Percentiles rank a stretch among this genome's conserved stretches.
These are phyloP conservation scores for Penicillium turbatum DNA, from an alignment of 495 filamentous ascomycete genomes.

Conservation along the genomic window DNA sequence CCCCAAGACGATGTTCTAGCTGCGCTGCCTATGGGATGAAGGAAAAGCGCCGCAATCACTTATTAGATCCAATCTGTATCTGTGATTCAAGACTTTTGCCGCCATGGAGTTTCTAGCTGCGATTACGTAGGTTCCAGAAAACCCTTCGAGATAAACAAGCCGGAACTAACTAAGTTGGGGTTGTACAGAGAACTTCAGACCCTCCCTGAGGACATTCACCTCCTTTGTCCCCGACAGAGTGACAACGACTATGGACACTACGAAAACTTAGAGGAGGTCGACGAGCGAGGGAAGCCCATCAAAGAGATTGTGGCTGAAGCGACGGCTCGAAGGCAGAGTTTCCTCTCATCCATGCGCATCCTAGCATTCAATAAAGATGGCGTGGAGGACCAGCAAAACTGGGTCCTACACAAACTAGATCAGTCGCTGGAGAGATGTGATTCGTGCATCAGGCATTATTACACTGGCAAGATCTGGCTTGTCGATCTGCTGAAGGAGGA, in stretches of 20 bases:
- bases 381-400: slow-evolving; percentile 53
- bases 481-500: slow-evolving; percentile 54
- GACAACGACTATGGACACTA: slow-evolving; percentile 53
- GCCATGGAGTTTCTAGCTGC: slow-evolving; percentile 44
- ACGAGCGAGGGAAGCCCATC: slow-evolving; percentile 29
- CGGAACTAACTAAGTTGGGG: slow-evolving; percentile 9
- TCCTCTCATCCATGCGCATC: slow-evolving; percentile 61
- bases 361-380: slow-evolving; percentile 62
- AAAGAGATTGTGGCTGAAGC: slow-evolving; percentile 44
- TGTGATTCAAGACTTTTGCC: slow-evolving; percentile 9
- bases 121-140: slow-evolving; percentile 29
- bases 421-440: slow-evolving; percentile 65
- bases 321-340: slow-evolving; percentile 50
- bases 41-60: slow-evolving; percentile 18
- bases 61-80: slow-evolving; percentile 3
- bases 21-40: slow-evolving; percentile 4
- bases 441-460: slow-evolving; percentile 74
- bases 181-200: slow-evolving; percentile 39
- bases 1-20: slow-evolving; percentile 10
- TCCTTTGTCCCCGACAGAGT: slow-evolving; percentile 46
- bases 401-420: slow-evolving; percentile 53
- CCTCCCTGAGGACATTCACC: slow-evolving; percentile 44
- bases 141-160: background rate
- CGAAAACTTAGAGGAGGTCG: slow-evolving; percentile 38
- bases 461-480: slow-evolving; percentile 62